Conservation (phyloP, 2,329 filamentous ascomycete genomes). For the Paracamarosporium sp. region DNA sequence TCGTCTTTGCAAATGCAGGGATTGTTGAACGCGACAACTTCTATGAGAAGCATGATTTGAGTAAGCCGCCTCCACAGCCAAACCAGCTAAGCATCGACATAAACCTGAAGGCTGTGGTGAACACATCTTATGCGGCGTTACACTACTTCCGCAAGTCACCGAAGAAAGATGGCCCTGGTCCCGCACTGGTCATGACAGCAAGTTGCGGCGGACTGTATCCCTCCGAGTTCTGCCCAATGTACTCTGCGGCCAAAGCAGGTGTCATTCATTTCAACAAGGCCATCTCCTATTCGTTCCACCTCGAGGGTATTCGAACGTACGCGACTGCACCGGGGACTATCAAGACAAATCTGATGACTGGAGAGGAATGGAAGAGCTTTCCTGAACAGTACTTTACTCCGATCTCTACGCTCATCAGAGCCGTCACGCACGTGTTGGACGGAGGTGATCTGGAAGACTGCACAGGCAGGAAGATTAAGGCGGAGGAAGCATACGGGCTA, state of each 20-base stretch:
- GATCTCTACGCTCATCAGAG: conserved; percentile 33
- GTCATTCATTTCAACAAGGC: conserved; percentile 50
- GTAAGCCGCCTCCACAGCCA: conserved; percentile 35
- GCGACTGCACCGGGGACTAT: conserved; percentile 48
- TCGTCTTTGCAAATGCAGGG: conserved; percentile 59
- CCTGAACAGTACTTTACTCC: conserved; percentile 44
- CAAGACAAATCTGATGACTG: conserved; percentile 42
- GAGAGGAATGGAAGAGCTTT: conserved; percentile 43
- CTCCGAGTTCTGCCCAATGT: conserved; percentile 38
- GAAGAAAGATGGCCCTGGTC: conserved; percentile 21
- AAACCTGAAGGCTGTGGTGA: conserved; percentile 47
- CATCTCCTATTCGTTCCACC: conserved; percentile 42
- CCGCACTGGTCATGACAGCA: conserved; percentile 46
- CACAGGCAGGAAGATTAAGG: conserved; percentile 26
- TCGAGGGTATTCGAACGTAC: conserved; percentile 49
- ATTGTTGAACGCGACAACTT: conserved; percentile 53
- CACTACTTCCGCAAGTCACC: conserved; percentile 49
- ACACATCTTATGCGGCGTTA: conserved; percentile 49
- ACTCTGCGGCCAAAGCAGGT: conserved; percentile 41
- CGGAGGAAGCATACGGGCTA: conserved; percentile 29
- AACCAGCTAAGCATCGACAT: conserved; percentile 46
- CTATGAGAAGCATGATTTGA: conserved; percentile 43
- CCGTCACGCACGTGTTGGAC: conserved; percentile 38
- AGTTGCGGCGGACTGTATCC: conserved; percentile 49
- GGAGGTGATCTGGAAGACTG: conserved; percentile 35